phyloP scores from a whole-genome alignment of 2,329 filamentous ascomycete genomes.

The Trichoderma pleuroti region DNA sequence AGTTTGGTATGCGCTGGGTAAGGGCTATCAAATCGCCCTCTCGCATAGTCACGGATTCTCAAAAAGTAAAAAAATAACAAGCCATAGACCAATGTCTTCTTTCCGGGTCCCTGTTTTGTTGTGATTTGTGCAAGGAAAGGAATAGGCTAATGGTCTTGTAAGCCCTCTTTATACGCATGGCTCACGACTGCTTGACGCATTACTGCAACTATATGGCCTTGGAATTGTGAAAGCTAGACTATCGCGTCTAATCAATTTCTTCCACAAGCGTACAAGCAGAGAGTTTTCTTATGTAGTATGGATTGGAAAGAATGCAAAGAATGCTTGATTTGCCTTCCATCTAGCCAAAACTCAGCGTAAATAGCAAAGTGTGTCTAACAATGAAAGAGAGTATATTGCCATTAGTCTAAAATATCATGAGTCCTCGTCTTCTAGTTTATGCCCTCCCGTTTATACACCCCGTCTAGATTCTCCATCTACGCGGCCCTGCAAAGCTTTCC shows the following conservation, averaged over 20 bases:
- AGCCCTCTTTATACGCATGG: too few species aligned
- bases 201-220: too few species aligned
- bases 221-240: neutral
- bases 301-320: neutral
- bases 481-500: neutral
- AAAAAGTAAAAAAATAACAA: constrained; percentile 14
- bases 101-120: neutral
- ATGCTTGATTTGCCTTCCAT: fast-evolving
- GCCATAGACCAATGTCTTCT: constrained; percentile 15
- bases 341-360: fast-evolving
- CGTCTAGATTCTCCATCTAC: neutral
- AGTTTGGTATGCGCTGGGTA: constrained; percentile 15
- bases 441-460: neutral
- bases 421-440: neutral
- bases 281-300: neutral
- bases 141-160: neutral
- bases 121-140: neutral
- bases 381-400: neutral
- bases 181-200: too few species aligned
- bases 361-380: neutral
- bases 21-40: constrained; percentile 18
- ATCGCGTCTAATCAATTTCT: neutral
- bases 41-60: constrained; percentile 18
- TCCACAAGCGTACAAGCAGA: neutral
- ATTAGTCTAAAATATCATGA: neutral